Conservation (phyloP, 108 stramenopile genomes). For the Cyclostephanos tholiformis region DNA sequence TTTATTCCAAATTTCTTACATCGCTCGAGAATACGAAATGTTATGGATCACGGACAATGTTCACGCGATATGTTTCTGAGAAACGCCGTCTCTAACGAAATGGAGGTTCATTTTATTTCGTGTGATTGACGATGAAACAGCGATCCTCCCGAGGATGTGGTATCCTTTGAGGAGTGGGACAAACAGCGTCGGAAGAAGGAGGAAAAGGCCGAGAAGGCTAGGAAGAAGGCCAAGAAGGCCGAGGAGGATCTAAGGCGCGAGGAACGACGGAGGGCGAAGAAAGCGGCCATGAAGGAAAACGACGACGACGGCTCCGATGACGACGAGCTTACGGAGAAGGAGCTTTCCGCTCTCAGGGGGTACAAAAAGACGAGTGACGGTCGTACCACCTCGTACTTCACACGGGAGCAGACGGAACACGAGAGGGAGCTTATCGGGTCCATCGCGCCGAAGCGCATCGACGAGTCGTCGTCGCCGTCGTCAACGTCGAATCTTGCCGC, state of each 20-base stretch:
- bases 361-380: conserved; percentile 97
- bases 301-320: conserved; percentile 56
- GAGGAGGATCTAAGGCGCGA: conserved; percentile 56
- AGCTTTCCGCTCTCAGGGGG: conserved; percentile 72
- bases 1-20: no score
- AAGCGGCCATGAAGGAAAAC: conserved; percentile 23
- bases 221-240: conserved; percentile 55
- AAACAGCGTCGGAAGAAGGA: conserved; percentile 63
- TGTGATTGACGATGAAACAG: not conserved
- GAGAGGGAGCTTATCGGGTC: conserved; percentile 87
- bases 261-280: conserved; percentile 48
- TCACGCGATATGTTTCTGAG: no score
- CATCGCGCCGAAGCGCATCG: conserved; percentile 88
- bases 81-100: no score
- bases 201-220: conserved; percentile 42
- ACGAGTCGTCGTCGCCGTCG: conserved; percentile 24
- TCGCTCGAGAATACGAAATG: no score
- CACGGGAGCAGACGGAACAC: conserved; percentile 87
- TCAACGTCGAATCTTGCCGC: conserved; percentile 1
- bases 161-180: conserved; percentile 81
- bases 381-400: conserved; percentile 93
- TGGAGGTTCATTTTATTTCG: not conserved
- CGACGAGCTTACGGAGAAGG: conserved; percentile 76
- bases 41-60: no score
- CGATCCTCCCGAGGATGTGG: conserved; percentile 41